A percentile compares a stretch with the other conserved stretches of the same genome.
Evolutionary conservation across 495 filamentous ascomycete species (phyloP).

Genomic region (Apodospora peruviana): DNA sequence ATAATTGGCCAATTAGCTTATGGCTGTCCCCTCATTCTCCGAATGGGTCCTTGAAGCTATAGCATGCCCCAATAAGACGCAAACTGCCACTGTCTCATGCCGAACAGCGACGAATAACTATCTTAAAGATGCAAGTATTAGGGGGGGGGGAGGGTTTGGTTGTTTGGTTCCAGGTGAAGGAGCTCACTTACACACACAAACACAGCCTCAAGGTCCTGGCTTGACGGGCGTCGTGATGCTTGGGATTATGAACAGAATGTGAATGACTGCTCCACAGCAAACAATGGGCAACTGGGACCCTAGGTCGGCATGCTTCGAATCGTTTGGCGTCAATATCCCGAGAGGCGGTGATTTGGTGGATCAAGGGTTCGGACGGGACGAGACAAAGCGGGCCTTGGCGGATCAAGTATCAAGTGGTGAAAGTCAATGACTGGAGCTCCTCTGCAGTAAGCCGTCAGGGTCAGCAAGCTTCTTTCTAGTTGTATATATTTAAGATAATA

Average conservation of each 20-base stretch:
- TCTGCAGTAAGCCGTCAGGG: not conserved
- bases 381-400: constrained; percentile 1
- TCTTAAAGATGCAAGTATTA: no score
- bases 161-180: no score
- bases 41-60: no score
- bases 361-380: not conserved
- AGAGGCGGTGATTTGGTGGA: not conserved
- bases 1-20: no score
- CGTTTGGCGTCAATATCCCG: not conserved
- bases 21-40: no score
- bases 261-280: not conserved
- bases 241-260: not conserved
- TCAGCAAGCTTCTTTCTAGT: not conserved
- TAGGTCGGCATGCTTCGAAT: constrained; percentile 9
- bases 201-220: no score
- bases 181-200: no score
- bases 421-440: not conserved
- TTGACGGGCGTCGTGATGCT: not conserved
- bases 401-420: not conserved
- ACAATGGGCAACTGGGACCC: not conserved
- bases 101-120: no score
- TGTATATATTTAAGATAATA: not conserved
- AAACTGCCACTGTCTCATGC: no score
- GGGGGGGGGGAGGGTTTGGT: no score
- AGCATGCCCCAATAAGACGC: no score